phyloP scores from a whole-genome alignment of 345 rosid genomes.

The Eucalyptus curtisii region DNA sequence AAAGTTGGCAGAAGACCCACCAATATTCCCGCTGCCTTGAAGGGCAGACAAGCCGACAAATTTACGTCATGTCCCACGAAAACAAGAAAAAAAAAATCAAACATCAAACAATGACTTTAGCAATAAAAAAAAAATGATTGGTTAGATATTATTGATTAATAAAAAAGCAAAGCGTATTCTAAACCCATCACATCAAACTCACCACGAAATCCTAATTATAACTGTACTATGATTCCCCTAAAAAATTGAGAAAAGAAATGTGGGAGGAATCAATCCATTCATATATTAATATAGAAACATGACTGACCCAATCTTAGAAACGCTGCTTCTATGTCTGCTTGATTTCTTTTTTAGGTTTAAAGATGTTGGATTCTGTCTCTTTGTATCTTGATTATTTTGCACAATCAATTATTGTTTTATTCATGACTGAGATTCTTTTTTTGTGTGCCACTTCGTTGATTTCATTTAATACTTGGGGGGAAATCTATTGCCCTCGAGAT shows the following conservation, averaged over 20 bases:
- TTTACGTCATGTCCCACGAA: neutral
- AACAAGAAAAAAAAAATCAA: neutral
- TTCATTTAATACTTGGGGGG: neutral
- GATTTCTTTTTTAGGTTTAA: neutral
- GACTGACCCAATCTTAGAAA: neutral
- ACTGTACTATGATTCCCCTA: neutral
- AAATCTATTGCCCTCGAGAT: neutral
- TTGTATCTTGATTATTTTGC: neutral
- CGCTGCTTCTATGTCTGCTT: neutral
- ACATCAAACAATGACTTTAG: neutral
- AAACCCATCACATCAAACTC: neutral
- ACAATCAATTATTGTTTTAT: neutral
- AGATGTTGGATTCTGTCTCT: neutral
- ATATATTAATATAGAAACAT: neutral
- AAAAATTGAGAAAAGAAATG: neutral
- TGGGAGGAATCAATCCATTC: neutral
- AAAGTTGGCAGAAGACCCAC: neutral
- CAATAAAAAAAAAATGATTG: neutral
- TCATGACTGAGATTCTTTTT: neutral
- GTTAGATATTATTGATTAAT: neutral
- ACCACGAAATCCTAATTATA: neutral
- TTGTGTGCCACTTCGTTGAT: neutral
- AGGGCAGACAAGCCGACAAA: neutral
- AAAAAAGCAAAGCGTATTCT: neutral
- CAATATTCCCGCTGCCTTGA: constrained; percentile 20